Conservation (phyloP, 2,329 filamentous ascomycete species). For the Gaeumannomyces tritici region DNA sequence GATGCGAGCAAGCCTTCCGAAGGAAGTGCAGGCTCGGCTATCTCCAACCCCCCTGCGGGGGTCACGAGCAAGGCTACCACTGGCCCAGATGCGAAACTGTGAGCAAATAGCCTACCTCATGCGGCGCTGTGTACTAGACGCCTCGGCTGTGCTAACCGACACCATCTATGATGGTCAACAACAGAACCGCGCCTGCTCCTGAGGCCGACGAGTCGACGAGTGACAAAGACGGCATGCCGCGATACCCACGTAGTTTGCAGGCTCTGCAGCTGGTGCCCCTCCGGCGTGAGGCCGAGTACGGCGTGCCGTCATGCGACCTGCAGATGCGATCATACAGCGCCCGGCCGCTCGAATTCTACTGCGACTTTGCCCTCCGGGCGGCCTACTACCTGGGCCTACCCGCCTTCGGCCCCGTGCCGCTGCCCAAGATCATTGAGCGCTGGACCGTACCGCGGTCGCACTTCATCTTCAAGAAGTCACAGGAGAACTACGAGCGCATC, state of each 20-base stretch:
- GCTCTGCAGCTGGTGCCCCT: slow-evolving; percentile 80
- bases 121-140: too few species aligned
- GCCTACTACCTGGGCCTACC: slow-evolving; percentile 89
- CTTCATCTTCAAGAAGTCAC: slow-evolving; percentile 94
- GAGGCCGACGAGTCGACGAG: not conserved
- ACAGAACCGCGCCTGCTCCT: not conserved
- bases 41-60: not conserved
- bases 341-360: slow-evolving; percentile 86
- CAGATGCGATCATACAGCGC: slow-evolving; percentile 87
- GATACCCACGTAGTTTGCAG: slow-evolving; percentile 71
- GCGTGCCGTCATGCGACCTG: slow-evolving; percentile 79
- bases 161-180: not conserved
- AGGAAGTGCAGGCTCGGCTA: not conserved
- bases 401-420: slow-evolving; percentile 73
- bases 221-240: slow-evolving; percentile 20
- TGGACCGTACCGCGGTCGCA: slow-evolving; percentile 87
- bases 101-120: not conserved
- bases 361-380: slow-evolving; percentile 87
- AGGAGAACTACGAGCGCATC: slow-evolving; percentile 95
- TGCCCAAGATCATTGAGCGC: slow-evolving; percentile 79
- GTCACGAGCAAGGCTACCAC: not conserved
- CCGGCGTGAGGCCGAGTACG: slow-evolving; percentile 62
- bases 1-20: not conserved
- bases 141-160: not conserved
- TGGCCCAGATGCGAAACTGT: not conserved